A percentile compares a stretch with the other conserved stretches of the same genome.
Evolutionary conservation across 306 rosid species (phyloP).

Genomic region (Spatholobus suberectus): DNA sequence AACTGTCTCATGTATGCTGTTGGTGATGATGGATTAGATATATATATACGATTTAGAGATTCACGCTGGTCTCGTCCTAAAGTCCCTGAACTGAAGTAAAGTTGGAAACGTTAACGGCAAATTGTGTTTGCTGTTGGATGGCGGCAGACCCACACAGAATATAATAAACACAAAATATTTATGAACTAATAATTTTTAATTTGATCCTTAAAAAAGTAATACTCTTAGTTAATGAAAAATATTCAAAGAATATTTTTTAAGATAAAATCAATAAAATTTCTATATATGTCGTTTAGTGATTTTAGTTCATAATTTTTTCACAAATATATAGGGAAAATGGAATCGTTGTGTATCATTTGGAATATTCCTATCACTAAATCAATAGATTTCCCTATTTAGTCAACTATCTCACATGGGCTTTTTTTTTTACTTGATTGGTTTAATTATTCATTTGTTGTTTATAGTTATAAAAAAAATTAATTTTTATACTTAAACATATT

Average conservation of each 20-base stretch:
- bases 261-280: too few species aligned
- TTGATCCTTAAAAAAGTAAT: too few species aligned
- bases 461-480: too few species aligned
- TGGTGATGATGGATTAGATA: not conserved
- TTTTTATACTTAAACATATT: too few species aligned
- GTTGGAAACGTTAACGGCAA: slow-evolving; percentile 41
- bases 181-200: not conserved
- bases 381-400: not conserved
- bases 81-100: not conserved
- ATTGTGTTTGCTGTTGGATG: not conserved
- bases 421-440: too few species aligned
- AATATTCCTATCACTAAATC: not conserved
- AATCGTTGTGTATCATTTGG: not conserved
- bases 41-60: not conserved
- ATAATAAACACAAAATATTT: not conserved
- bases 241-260: too few species aligned
- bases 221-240: too few species aligned
- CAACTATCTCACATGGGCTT: not conserved
- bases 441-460: too few species aligned
- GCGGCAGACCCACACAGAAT: not conserved
- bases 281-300: not conserved
- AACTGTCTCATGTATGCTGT: not conserved
- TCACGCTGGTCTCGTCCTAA: slow-evolving; percentile 39
- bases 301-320: not conserved
- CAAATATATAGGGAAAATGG: not conserved